Evolutionary conservation across 2,329 filamentous ascomycete species (phyloP), one percentile per base, ranked within the genome.

Genomic region (Cryphonectria radicalis): DNA sequence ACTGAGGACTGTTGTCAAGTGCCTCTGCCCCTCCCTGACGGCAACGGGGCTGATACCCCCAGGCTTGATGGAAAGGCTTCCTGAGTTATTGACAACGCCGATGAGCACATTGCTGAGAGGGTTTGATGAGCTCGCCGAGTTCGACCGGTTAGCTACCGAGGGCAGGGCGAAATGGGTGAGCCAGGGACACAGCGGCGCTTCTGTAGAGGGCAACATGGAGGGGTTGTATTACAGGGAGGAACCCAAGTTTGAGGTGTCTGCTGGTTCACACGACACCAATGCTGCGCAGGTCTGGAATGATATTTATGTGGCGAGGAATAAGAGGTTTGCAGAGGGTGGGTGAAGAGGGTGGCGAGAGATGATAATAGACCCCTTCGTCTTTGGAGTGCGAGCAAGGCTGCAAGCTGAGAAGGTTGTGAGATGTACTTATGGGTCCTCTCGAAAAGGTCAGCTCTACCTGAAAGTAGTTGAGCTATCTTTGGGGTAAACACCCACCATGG

Each of bases 21-120:
- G 60, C 50, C 59, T 69, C n/a, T 69, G 67, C 60, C 67, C 67
- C 1, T 60, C 67, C 22, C 7, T 69, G 32, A 43, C 63, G 28
- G 67, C 67, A 37, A 69, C 67, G 35, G 67, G 59, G n/a, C 60
- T 69, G 19, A 43, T 60, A 19, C 67, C 67, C 8, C 67, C 67
- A 4, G 46, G 59, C 37, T 42, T 69, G 59, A 37, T 68, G 43
- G 46, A 69, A 43, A n/a, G n/a, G 0, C 32, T 64, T 32, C 67
- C 46, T 13, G 10, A 19, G 59, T 64, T 60, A 8, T 40, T 69
- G 4, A 35, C 64, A 13, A 69, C 67, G 22, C 67, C 67, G 32
- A 69, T 69, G 67, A 53, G 43, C 28, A 69, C 67, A 1, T 64
- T 69, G 60, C 37, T 69, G 42, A 69, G 62, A 13, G 67, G 32